Evolutionary conservation across 2,329 filamentous ascomycete genomes (phyloP), one percentile per base, ranked within the genome.

Genomic region (Fusarium xylarioides): DNA sequence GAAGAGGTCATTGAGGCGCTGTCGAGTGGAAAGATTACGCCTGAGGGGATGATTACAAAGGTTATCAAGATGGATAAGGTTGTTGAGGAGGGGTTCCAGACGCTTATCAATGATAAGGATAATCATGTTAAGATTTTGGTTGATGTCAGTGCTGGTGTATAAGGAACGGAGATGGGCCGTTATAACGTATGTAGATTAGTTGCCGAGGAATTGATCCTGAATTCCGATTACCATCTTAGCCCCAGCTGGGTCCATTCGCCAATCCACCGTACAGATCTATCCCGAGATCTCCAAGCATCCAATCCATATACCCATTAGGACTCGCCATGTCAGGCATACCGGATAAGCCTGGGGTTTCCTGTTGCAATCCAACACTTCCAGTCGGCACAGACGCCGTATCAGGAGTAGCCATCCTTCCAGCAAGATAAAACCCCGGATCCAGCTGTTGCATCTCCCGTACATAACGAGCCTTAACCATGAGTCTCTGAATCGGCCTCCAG

Each of bases 71-170:
- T 69, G 66, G 44, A 69, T 5, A 40, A 64, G 44, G 58, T 69
- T 19, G 66, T 69, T 7, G 66, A 69, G 3, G 65, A 69, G 18
- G 66, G 66, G 1, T 69, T 69, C 7, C 52, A 44, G 5, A 57
- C 66, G 1, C 65, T 69, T 1, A 64, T 69, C 1, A 37, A 69
- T 16, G 65, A 69, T 4, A 69, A 69, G 5, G 65, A 69, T 5
- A 69, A 69, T 2, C 66, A 69, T 15, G 66, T 69, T 6, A 69
- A 69, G 57, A 69, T 69, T 14, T 16, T 69, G 30, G 66, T 69
- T 4, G 65, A 69, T 15, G 66, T 69, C 0, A 46, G 66, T 30
- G 64, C 66, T 42, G 57, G 65, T 7, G 23, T 68, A 3, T 42
- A 6, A 52, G 12, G 14, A 37, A 2, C 7, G 12, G 14, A 26